These are phyloP conservation scores for Neoboletus magnificus DNA, from an alignment of 768 basidiomycete genomes.

Conservation along the genomic window DNA sequence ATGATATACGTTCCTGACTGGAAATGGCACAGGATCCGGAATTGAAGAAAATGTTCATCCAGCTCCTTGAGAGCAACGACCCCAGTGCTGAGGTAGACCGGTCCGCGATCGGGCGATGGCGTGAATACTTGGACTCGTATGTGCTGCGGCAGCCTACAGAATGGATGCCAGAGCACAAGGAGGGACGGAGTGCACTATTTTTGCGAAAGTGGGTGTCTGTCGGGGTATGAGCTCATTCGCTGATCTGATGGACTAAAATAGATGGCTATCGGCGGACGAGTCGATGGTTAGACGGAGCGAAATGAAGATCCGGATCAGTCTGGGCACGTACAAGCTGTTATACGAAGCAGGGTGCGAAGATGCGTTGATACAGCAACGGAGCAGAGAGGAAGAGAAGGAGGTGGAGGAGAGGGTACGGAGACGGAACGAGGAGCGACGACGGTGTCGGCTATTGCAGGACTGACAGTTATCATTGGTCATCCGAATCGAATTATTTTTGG, in stretches of 20 bases:
- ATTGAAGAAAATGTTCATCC: constrained; percentile 54
- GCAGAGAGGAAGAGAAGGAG: constrained; percentile 32
- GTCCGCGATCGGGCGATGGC: constrained; percentile 56
- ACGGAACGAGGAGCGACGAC: constrained; percentile 57
- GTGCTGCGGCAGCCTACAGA: constrained; percentile 70
- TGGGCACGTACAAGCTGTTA: constrained; percentile 63
- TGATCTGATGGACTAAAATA: constrained; percentile 44
- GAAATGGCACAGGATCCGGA: constrained; percentile 47
- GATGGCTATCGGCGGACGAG: constrained; percentile 42
- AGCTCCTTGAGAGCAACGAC: constrained; percentile 59
- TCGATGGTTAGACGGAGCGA: constrained; percentile 16
- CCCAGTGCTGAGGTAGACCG: constrained; percentile 59
- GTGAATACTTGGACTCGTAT: constrained; percentile 71
- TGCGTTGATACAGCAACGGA: constrained; percentile 38
- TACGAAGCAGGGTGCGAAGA: constrained; percentile 71
- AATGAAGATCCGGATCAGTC: constrained; percentile 49
- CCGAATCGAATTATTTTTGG: constrained; percentile 16
- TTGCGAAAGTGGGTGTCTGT: constrained; percentile 52
- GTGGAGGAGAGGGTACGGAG: constrained; percentile 39
- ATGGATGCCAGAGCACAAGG: constrained; percentile 50
- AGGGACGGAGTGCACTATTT: constrained; percentile 43
- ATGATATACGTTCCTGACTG: constrained; percentile 7
- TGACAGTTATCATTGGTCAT: constrained; percentile 2
- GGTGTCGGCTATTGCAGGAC: constrained; percentile 36
- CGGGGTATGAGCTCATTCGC: constrained; percentile 7